Conservation (phyloP, 257 asterid species). For the Echium plantagineum region DNA sequence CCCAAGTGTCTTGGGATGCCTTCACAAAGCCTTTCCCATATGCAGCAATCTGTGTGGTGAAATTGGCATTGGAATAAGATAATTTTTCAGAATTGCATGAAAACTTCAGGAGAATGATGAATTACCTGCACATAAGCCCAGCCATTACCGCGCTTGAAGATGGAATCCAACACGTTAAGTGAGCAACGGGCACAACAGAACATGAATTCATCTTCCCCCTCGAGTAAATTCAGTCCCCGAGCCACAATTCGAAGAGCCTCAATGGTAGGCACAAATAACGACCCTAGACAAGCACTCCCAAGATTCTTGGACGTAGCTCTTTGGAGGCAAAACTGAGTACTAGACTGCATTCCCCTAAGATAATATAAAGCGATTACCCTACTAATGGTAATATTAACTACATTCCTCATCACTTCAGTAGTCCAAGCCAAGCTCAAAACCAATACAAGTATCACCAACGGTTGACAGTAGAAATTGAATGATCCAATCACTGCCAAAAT, state of each 20-base stretch:
- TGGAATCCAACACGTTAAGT: conserved; percentile 70
- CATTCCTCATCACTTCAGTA: conserved; percentile 97
- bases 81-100: too few species aligned
- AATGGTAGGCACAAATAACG: conserved; percentile 78
- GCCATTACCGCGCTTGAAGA: conserved; percentile 80
- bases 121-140: conserved; percentile 97
- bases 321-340: conserved; percentile 68
- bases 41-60: conserved; percentile 60
- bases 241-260: conserved; percentile 76
- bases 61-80: neutral
- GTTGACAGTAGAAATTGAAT: conserved; percentile 54
- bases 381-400: conserved; percentile 74
- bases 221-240: conserved; percentile 76
- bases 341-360: conserved; percentile 87
- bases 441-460: conserved; percentile 49
- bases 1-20: conserved; percentile 97
- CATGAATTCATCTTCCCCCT: conserved; percentile 97
- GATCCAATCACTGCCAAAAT: conserved; percentile 77
- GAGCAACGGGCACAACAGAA: conserved; percentile 94
- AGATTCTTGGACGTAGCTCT: conserved; percentile 70
- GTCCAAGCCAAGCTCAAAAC: conserved; percentile 72
- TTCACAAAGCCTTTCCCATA: conserved; percentile 77
- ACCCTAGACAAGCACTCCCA: conserved; percentile 91
- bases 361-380: conserved; percentile 82
- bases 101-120: too few species aligned